phyloP scores from a whole-genome alignment of 2,329 filamentous ascomycete genomes.

The Trichophyton equinum region DNA sequence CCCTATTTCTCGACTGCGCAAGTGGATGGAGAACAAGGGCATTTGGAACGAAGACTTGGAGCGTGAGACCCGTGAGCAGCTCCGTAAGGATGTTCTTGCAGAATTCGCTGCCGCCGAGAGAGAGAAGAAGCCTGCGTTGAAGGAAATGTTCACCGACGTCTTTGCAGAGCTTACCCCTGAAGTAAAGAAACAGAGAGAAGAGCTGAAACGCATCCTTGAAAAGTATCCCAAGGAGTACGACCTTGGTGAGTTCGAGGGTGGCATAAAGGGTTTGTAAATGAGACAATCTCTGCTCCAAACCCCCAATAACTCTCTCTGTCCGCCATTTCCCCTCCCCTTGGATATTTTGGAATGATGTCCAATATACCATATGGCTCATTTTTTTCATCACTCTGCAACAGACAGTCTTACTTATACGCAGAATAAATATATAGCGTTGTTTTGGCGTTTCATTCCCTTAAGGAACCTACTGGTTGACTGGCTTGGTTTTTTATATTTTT shows the following conservation, averaged over 20 bases:
- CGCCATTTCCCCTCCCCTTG: not conserved
- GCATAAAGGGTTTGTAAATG: conserved; percentile 48
- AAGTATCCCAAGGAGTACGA: conserved; percentile 91
- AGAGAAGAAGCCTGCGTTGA: conserved; percentile 43
- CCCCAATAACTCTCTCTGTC: not conserved
- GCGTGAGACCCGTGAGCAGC: conserved; percentile 52
- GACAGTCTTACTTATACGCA: not conserved
- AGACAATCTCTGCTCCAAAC: not conserved
- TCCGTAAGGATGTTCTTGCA: conserved; percentile 63
- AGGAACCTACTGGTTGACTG: not conserved
- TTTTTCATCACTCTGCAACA: not conserved
- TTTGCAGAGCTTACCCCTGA: conserved; percentile 82
- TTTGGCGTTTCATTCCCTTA: not conserved
- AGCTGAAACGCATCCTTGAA: conserved; percentile 65
- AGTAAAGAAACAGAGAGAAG: conserved; percentile 57
- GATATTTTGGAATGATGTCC: not conserved
- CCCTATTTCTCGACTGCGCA: conserved; percentile 69
- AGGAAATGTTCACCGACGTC: conserved; percentile 63
- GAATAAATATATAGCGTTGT: not conserved
- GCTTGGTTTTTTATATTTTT: not conserved
- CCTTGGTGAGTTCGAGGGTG: conserved; percentile 60
- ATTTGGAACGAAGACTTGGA: conserved; percentile 81
- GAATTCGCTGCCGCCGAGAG: conserved; percentile 63
- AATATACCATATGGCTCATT: not conserved
- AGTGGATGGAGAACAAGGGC: conserved; percentile 75